Evolutionary conservation across 78 protist genomes (phyloP).

Genomic region (Chrysochromulina parva): DNA sequence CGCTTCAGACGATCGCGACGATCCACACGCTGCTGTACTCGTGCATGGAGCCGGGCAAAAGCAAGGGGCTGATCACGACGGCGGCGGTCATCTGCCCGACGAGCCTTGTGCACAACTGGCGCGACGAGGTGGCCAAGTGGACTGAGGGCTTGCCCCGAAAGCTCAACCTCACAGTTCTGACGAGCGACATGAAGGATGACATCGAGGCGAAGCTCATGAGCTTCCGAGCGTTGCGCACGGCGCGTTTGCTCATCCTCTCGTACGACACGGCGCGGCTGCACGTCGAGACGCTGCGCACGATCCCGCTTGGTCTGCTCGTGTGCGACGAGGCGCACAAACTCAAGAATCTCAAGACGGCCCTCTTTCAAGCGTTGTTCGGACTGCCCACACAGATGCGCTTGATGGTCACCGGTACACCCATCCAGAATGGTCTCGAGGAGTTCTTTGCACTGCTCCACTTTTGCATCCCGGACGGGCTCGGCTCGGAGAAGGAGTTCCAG

Average conservation of each 20-base stretch:
- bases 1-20: background rate
- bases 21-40: background rate
- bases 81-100: background rate
- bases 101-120: background rate
- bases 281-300: no score
- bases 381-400: background rate
- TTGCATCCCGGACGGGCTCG: conserved; percentile 75
- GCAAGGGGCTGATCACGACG: background rate
- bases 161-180: no score
- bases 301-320: background rate
- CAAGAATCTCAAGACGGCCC: background rate
- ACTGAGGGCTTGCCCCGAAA: no score
- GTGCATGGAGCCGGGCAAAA: background rate
- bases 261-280: no score
- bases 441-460: conserved; percentile 77
- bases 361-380: background rate
- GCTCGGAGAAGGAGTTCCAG: conserved; percentile 23
- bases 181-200: no score
- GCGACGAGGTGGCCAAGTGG: no score
- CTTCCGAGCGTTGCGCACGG: no score
- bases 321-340: conserved; percentile 36
- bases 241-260: no score
- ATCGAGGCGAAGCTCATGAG: no score
- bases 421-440: conserved; percentile 80
- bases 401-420: conserved; percentile 65